These are phyloP conservation scores for Arabidopsis arenosa DNA, from an alignment of 345 rosid genomes.

Conservation along the genomic window DNA sequence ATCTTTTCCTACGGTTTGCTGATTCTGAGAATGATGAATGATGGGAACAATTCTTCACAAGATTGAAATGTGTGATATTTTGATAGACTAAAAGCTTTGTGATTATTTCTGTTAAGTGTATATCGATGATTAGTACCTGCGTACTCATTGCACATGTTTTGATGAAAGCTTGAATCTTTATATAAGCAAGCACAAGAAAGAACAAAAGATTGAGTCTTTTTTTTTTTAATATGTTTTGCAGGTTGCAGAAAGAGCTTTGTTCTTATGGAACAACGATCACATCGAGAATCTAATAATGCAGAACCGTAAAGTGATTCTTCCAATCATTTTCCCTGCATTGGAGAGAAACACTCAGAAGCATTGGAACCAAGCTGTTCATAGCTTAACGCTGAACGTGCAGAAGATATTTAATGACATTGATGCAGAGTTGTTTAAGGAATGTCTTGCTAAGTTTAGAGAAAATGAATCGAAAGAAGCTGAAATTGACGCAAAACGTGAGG, in stretches of 20 bases:
- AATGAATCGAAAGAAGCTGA: constrained; percentile 60
- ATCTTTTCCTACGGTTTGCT: neutral
- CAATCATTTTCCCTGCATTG: constrained; percentile 66
- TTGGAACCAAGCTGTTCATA: constrained; percentile 78
- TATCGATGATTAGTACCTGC: neutral
- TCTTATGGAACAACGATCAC: constrained; percentile 79
- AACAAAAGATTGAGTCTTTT: constrained; percentile 18
- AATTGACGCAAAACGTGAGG: constrained; percentile 52
- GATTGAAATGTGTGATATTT: constrained; percentile 1
- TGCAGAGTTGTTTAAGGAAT: constrained; percentile 67
- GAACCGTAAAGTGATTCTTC: constrained; percentile 63
- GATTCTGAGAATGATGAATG: constrained; percentile 1
- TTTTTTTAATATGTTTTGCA: constrained; percentile 20
- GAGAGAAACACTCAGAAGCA: constrained; percentile 68
- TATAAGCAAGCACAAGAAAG: constrained; percentile 14
- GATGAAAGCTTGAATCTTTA: neutral
- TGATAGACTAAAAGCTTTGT: neutral
- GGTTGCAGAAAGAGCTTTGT: constrained; percentile 84
- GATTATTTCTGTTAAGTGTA: neutral
- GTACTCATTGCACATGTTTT: constrained; percentile 6
- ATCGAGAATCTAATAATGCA: constrained; percentile 69
- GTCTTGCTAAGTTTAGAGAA: constrained; percentile 60
- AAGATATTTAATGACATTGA: constrained; percentile 72
- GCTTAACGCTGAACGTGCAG: constrained; percentile 69
- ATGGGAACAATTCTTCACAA: neutral